Base-by-base conservation (phyloP, 1,139 yeast species). In the Maudiozyma humilis region DNA sequence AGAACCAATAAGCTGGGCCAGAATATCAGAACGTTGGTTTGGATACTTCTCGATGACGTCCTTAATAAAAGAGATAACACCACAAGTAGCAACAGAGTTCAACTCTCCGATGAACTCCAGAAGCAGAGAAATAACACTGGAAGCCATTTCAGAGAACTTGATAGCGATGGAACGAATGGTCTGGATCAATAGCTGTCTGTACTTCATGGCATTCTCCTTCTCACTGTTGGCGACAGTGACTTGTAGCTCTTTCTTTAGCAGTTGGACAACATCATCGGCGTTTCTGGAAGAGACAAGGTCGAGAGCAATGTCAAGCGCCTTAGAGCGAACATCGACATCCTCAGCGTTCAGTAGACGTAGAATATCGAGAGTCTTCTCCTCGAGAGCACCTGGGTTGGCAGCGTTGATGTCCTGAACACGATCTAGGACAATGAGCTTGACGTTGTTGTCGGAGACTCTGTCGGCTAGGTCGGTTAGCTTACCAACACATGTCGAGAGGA, bases 1-100 rank as follows among this genome's bases (percentile, higher is more conserved):
- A 8, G 88, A 71, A 14, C 61, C 62, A 41, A 88, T 68, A 50
- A 93, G 74, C 52, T 84, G 79, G 40, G 69, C 67, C 44, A 93
- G 65, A 44, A 89, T 83, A 20, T 78, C 68, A 40, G 72, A 68
- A 60, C 96, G 79, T 53, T 87, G 73, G 48, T 79, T 78, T 29
- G 96, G 96, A 73, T 82, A 89, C 57, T 84, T 84, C 64, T 89
- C 96, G 50, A 89, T 86, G 43, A 89, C 95, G 63, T 91, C 96
- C 62, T 91, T 91, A 52, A 89, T 84, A 65, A 91, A 91, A 14
- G 82, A 67, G 47, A 93, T 77, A 41, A 91, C 95, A 54, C 89
- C 97, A 50, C 82, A 76, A 6, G 97, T 96, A n/a, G 94, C 83
- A 40, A 79, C 65, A 13, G 93, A 79, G 61, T 84, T 82, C 62